A percentile compares a stretch with the other conserved stretches of the same genome.
Evolutionary conservation across 768 basidiomycete species (phyloP).

Genomic region (Chalciporus sphaerocephalus): DNA sequence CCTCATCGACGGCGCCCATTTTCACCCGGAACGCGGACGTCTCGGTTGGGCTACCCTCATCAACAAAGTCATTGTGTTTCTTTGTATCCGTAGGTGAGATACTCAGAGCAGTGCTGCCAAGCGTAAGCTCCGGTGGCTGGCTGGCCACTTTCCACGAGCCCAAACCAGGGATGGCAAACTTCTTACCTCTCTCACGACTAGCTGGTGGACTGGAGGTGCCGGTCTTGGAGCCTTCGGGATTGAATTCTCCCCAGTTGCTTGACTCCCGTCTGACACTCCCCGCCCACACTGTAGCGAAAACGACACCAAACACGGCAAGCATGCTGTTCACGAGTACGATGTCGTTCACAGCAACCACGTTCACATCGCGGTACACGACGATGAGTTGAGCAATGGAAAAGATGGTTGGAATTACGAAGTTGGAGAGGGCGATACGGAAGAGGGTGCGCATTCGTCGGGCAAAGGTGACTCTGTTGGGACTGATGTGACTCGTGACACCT

Average conservation of each 20-base stretch:
- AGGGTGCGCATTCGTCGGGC: not conserved
- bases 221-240: not conserved
- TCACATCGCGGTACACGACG: constrained; percentile 26
- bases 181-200: not conserved
- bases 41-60: no score
- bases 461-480: constrained; percentile 5
- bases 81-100: not conserved
- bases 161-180: constrained; percentile 11
- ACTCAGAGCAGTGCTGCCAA: constrained; percentile 3
- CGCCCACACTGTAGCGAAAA: constrained; percentile 32
- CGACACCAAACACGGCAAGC: constrained; percentile 32
- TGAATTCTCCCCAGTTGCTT: not conserved
- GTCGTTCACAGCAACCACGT: constrained; percentile 20
- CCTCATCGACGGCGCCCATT: no score
- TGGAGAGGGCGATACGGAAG: not conserved
- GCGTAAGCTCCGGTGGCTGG: constrained; percentile 1
- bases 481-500: constrained; percentile 19
- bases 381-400: constrained; percentile 30
- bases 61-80: not conserved
- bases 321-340: constrained; percentile 29
- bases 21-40: no score
- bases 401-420: constrained; percentile 11
- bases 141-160: constrained; percentile 19
- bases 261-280: constrained; percentile 4
- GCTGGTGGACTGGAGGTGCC: not conserved